Base-by-base conservation (phyloP, 1,139 yeast species). In the Komagataea norvegica region DNA sequence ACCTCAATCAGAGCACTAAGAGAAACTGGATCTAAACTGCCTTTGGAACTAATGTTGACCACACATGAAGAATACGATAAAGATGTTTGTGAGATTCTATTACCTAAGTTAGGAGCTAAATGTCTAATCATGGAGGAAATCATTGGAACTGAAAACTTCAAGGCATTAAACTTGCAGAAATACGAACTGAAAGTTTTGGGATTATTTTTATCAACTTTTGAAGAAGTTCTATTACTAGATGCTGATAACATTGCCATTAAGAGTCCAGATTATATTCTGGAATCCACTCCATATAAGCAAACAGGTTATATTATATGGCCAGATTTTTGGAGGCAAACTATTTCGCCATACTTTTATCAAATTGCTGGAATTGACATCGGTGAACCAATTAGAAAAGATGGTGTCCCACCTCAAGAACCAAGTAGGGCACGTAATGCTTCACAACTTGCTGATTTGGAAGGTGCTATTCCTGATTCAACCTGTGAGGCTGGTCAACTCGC, bases 281-380 rank as follows among this genome's bases (percentile, higher is more conserved):
- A 60, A 2, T 48, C 55, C 7, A 46, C 43, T 21, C 51, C 53
- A n/a, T 55, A 46, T 33, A 45, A 44, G 23, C 44, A 51, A 22
- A 45, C 39, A 15, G 59, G 57, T 3, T 53, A 54, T 37, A 42
- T 64, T 19, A 59, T 78, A 6, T 78, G 85, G 85, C 84, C 85
- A 6, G 85, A 78, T 53, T 77, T 73, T 47, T 78, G 85, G 85
- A 64, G 70, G 51, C 64, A 84, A 46, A 68, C 81, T 1, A 70
- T 74, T 2, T 72, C 79, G 3, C 84, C 84, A 3, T 57, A 57
- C 30, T 76, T 65, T 44, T 78, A 76, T 49, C 68, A 74, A 19
- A 65, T 77, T 36, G 71, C 78, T 4, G 74, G 70, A 5, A 36
- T 49, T 8, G 34, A 41, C 6, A 34, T 55, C 26, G 56, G 57